phyloP scores from a whole-genome alignment of 495 filamentous ascomycete species.

The Lineolata rhizophorae region DNA sequence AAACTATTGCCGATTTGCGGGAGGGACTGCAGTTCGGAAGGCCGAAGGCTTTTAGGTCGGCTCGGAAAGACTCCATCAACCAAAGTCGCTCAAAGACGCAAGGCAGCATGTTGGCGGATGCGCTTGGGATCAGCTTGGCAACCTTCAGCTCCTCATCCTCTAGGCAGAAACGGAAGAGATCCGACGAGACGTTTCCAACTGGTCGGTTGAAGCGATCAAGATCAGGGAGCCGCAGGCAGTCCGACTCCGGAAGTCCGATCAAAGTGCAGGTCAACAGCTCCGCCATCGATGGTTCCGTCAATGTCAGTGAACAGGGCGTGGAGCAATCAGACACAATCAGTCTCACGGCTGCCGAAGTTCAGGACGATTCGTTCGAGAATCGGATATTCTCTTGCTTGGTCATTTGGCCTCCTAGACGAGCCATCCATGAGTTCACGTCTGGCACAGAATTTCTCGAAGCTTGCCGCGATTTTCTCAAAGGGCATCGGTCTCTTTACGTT shows the following conservation, averaged over 20 bases:
- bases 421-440: conserved; percentile 10
- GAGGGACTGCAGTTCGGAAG: not conserved
- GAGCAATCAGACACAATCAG: not conserved
- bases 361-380: conserved; percentile 3
- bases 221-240: too few species aligned
- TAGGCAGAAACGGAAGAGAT: conserved; percentile 7
- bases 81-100: not conserved
- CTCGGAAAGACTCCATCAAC: too few species aligned
- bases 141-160: conserved; percentile 3
- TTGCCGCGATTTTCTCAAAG: conserved; percentile 11
- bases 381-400: conserved; percentile 3
- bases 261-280: not conserved
- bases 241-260: not conserved
- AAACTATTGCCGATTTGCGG: not conserved
- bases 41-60: not conserved
- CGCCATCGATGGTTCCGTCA: not conserved
- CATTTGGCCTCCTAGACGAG: conserved; percentile 3
- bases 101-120: not conserved
- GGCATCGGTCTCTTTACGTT: conserved; percentile 15
- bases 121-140: not conserved
- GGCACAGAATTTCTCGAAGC: conserved; percentile 14
- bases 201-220: not conserved
- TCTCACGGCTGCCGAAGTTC: not conserved
- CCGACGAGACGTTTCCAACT: conserved; percentile 1
- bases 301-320: not conserved